Base-by-base conservation (phyloP, 108 stramenopile genomes). In the Mayamaea pseudoterrestris region DNA sequence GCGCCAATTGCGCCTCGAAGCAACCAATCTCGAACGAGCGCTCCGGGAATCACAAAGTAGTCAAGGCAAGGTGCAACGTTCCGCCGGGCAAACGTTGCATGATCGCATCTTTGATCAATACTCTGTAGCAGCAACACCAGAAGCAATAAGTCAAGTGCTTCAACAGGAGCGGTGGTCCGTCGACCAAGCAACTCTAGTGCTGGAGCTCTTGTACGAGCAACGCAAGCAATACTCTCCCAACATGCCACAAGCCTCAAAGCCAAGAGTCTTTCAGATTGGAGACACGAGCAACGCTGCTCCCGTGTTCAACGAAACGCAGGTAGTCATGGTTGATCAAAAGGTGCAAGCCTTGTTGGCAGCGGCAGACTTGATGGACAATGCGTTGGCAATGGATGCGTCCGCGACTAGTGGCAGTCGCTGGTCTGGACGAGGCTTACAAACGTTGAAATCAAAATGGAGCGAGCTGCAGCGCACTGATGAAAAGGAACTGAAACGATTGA, bases 181-280 rank as follows among this genome's bases (percentile, higher is more conserved):
- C 9, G 53, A 53, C 8, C 69, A 73, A 41, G 45, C 78, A 16
- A 37, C 57, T 13, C 30, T 44, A 25, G 61, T 77, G 16, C 57
- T 76, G 14, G 73, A 83, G 32, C 50, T 72, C 30, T 30, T 83
- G 29, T 65, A 66, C 41, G 65, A 78, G 26, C 48, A 66, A 24
- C 63, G 60, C 32, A 62, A 55, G 35, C 16, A 18, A 39, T 32
- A 44, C 7, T n/a, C 17, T 47, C 21, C 4, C 55, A 57, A 9
- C 20, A 12, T 13, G 47, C 29, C 18, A 27, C 50, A 47, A n/a
- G 55, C 46, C 0, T 17, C 58, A 58, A 27, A 61, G 53, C 30
- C 58, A 58, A 41, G 53, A 68, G 22, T 61, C 55, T 34, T 23
- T 55, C 20, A 69, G 58, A 43, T 30, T 45, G 37, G 58, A 35